Conservation (phyloP, 1,284 basidiomycete genomes). For the Cryptococcus sp. region DNA sequence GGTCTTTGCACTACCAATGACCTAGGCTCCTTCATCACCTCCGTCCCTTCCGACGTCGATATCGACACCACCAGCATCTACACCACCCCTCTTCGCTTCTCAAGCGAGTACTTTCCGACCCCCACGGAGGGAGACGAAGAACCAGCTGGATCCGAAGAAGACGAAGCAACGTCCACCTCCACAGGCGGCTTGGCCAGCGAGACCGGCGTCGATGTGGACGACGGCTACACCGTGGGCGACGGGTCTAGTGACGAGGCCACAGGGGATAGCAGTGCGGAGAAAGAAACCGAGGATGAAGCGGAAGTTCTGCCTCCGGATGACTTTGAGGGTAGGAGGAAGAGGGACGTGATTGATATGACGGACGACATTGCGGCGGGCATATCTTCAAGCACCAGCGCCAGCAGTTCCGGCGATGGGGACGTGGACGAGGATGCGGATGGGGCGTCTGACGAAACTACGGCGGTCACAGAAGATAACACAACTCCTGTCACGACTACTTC, state of each 20-base stretch:
- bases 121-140: slow-evolving; percentile 8
- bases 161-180: slow-evolving; percentile 16
- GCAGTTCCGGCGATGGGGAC: slow-evolving; percentile 4
- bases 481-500: neutral
- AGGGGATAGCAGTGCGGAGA: neutral
- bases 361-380: neutral
- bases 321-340: neutral
- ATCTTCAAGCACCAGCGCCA: neutral
- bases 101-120: slow-evolving; percentile 15
- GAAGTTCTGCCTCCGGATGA: neutral
- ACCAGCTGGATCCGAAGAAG: slow-evolving; percentile 16
- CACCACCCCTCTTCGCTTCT: slow-evolving; percentile 50
- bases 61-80: slow-evolving; percentile 61
- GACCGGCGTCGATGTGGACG: neutral
- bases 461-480: slow-evolving; percentile 3
- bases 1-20: slow-evolving; percentile 67
- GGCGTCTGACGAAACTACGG: slow-evolving; percentile 3
- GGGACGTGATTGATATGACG: neutral
- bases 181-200: neutral
- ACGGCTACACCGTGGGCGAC: too few relatives aligned
- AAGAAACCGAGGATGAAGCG: neutral
- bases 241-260: neutral
- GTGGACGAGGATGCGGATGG: slow-evolving; percentile 4
- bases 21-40: slow-evolving; percentile 80
- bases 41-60: slow-evolving; percentile 60